Percentiles rank a stretch among this genome's conserved stretches.
Evolutionary conservation across 176 grass and related monocot genomes (phyloP).

Genomic region (Oryza longistaminata): DNA sequence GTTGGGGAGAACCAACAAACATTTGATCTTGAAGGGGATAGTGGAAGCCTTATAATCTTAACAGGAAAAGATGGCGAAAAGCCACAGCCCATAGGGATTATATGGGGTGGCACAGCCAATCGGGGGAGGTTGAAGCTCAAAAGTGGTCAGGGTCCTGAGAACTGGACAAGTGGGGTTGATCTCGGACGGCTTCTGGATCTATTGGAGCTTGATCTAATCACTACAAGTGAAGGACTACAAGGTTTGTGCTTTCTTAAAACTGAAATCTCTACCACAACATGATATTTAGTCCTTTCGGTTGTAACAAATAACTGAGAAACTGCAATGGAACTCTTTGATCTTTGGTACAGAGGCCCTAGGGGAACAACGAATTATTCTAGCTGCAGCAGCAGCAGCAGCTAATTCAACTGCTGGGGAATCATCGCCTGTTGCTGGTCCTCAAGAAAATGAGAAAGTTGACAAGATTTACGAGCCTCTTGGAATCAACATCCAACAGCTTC

Average conservation of each 20-base stretch:
- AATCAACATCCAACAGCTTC: constrained; percentile 51
- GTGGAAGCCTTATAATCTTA: constrained; percentile 92
- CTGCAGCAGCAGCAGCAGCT: constrained; percentile 34
- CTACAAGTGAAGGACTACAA: constrained; percentile 72
- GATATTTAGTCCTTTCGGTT: constrained; percentile 9
- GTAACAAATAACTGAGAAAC: constrained; percentile 31
- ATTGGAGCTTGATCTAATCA: constrained; percentile 98
- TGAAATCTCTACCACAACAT: background rate
- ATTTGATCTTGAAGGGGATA: constrained; percentile 99
- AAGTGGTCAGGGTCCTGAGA: constrained; percentile 85
- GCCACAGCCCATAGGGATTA: constrained; percentile 93
- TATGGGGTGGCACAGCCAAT: constrained; percentile 97
- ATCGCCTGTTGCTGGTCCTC: constrained; percentile 41
- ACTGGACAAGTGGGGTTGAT: constrained; percentile 99
- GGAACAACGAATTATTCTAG: constrained; percentile 71
- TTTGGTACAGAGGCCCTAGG: constrained; percentile 67
- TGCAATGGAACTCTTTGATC: constrained; percentile 8
- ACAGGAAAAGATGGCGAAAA: constrained; percentile 71
- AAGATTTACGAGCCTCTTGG: constrained; percentile 72
- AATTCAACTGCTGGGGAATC: constrained; percentile 71
- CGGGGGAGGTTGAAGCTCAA: constrained; percentile 93
- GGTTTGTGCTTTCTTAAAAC: constrained; percentile 47
- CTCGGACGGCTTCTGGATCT: constrained; percentile 92
- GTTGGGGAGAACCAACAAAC: constrained; percentile 98
- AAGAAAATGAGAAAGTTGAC: constrained; percentile 60